Percentiles rank a stretch among this genome's conserved stretches.
phyloP scores from a whole-genome alignment of 2,329 filamentous ascomycete genomes.

The Ophiostoma montium region DNA sequence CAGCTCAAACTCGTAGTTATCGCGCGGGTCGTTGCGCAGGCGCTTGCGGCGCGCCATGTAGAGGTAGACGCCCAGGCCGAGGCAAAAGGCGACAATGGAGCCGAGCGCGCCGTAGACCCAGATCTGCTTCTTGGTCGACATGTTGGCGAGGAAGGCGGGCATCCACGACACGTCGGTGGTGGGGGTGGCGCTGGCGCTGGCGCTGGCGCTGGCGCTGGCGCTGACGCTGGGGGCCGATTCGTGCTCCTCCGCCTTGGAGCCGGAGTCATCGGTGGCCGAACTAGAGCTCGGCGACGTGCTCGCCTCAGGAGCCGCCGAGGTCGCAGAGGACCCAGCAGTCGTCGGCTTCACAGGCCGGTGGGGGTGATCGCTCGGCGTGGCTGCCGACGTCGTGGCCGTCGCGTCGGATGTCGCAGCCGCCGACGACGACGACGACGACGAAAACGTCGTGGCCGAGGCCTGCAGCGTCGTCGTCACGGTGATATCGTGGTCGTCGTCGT shows the following conservation, averaged over 20 bases:
- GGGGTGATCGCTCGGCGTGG: conserved; percentile 46
- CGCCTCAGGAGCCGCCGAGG: too few species aligned
- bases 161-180: conserved; percentile 49
- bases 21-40: conserved; percentile 57
- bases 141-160: conserved; percentile 75
- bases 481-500: conserved; percentile 68
- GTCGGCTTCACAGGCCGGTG: conserved; percentile 42
- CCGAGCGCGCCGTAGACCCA: conserved; percentile 85
- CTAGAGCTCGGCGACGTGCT: too few species aligned
- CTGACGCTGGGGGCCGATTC: conserved; percentile 3
- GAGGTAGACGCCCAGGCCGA: conserved; percentile 67
- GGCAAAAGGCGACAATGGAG: conserved; percentile 77
- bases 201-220: conserved; percentile 18
- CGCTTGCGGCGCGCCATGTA: conserved; percentile 66
- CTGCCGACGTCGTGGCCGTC: conserved; percentile 11
- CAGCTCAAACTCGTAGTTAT: conserved; percentile 89
- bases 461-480: conserved; percentile 47
- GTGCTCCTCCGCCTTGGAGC: conserved; percentile 21
- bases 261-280: conserved; percentile 3
- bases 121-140: conserved; percentile 70
- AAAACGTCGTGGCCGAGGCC: conserved; percentile 49
- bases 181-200: conserved; percentile 17
- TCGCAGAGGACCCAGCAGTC: conserved; percentile 17
- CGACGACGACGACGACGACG: conserved; percentile 23
- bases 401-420: too few species aligned